Evolutionary conservation across 495 filamentous ascomycete genomes (phyloP), one percentile per base, ranked within the genome.

Genomic region (Tuber melanosporum): DNA sequence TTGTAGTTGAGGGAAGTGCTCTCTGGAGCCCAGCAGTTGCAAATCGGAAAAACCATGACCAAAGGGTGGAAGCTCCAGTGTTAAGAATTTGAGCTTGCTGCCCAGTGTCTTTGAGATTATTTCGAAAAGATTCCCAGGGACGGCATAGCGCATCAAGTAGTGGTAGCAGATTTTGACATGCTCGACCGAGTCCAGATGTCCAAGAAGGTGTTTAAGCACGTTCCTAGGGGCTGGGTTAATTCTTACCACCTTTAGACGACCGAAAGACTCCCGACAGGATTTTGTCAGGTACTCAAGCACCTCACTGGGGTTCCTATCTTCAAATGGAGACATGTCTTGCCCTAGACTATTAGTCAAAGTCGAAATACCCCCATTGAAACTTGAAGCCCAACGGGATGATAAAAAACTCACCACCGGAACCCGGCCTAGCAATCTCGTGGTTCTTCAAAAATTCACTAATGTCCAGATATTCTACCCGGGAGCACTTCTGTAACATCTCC

Each of bases 261-360:
- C 32, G 57, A 66, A 36, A 32, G 57, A 66, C 57, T 36, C 57
- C 57, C 14, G 57, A 12, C 26, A 66, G 57, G 26, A 66, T 36
- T 66, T 66, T 4, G 57, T 36, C 36, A 66, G 57, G 57, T 66
- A 36, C 57, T 66, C n/a, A 14, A 66, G 57, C 12, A 66, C 57
- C 57, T 66, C 57, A 66, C 57, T 66, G 26, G 57, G 57, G 57
- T 36, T 66, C 32, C 57, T 66, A 66, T 66, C 57, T 66, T 66
- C 57, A 36, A 66, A 66, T 0, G 57, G 57, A 5, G 26, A 36
- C 32, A 17, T 66, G 15, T 66, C 57, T 66, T 66, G 57, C 26
- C 26, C 57, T 66, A 36, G 26, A 2, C 1, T 17, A 17, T 66
- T 36, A 0, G 57, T 36, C 5, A 66, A 66, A 66, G 36, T 32